These are phyloP conservation scores for Reticulascus tulasneorum DNA, from an alignment of 2,329 filamentous ascomycete genomes.

Conservation along the genomic window DNA sequence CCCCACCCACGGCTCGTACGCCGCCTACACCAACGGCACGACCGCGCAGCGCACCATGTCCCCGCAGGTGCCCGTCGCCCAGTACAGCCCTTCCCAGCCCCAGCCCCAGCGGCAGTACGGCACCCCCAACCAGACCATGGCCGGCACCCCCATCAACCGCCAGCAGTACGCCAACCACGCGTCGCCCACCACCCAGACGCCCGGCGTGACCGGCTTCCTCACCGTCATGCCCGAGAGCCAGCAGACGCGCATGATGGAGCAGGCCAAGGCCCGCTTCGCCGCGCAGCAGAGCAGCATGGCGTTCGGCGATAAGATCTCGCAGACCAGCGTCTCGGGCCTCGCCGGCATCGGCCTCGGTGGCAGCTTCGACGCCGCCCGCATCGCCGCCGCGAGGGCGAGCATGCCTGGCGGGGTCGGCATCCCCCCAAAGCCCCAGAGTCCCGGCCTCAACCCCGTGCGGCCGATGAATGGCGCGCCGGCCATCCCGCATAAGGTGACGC, in stretches of 20 bases:
- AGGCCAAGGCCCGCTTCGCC: slow-evolving; percentile 44
- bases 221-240: slow-evolving; percentile 46
- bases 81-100: slow-evolving; percentile 29
- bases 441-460: slow-evolving; percentile 7
- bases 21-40: slow-evolving; percentile 42
- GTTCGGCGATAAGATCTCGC: slow-evolving; percentile 38
- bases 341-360: slow-evolving; percentile 33
- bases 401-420: slow-evolving; percentile 27
- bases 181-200: slow-evolving; percentile 25
- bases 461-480: slow-evolving; percentile 29
- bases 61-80: slow-evolving; percentile 36
- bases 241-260: slow-evolving; percentile 47
- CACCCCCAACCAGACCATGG: slow-evolving; percentile 20
- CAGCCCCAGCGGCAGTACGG: slow-evolving; percentile 18
- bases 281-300: slow-evolving; percentile 38
- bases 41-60: slow-evolving; percentile 38
- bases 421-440: slow-evolving; percentile 29
- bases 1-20: slow-evolving; percentile 30
- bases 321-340: slow-evolving; percentile 40
- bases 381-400: slow-evolving; percentile 31
- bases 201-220: slow-evolving; percentile 41
- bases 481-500: slow-evolving; percentile 37
- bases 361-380: slow-evolving; percentile 28
- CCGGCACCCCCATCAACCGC: slow-evolving; percentile 18
- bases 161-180: slow-evolving; percentile 28